Evolutionary conservation across 208 protist genomes (phyloP), one percentile per base, ranked within the genome.

Genomic region (Acanthamoeba comandoni): DNA sequence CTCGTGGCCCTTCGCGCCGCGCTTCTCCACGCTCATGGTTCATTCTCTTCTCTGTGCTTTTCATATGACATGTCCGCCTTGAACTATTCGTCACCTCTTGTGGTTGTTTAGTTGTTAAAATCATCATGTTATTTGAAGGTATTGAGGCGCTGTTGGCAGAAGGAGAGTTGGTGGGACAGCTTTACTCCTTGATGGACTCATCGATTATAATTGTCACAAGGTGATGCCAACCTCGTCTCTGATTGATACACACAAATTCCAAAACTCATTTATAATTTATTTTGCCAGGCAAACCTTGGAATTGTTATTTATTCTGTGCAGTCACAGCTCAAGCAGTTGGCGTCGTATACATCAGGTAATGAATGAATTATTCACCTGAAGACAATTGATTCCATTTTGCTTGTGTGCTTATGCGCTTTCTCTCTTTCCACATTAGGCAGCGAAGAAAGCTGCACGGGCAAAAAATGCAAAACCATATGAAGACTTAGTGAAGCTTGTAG

Each of bases 391-490:
- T 80, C 22, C 26, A 15, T 15, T 80, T 49, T 51, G 70, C 19
- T 79, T 29, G 29, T 31, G 43, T 12, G 48, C 13, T 29, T 5
- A n/a, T 29, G 13, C 11, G 5, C 29, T 70, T 24, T 24, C 35
- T 85, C 24, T 31, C 13, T n/a, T 85, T 8, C 26, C 2, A 3
- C 19, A 22, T 43, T 52, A 89, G 80, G 80, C 80, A n/a, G 12
- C 24, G 12, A 89, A 89, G 49, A 48, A 4, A 15, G 19, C n/a
- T 19, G 80, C 80, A 9, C 49, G 71, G 12, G 48, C 26, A 13
- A 89, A 89, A 64, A 49, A 64, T 29, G 58, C 52, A 43, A 8
- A n/a, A 29, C 60, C 80, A 17, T 89, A 89, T 51, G 55, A 35
- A 35, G 57, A n/a, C 80, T n/a, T 89, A 24, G 29, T 89, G 19